These are phyloP conservation scores for Penicillium canariense DNA, from an alignment of 495 filamentous ascomycete genomes.

Conservation along the genomic window DNA sequence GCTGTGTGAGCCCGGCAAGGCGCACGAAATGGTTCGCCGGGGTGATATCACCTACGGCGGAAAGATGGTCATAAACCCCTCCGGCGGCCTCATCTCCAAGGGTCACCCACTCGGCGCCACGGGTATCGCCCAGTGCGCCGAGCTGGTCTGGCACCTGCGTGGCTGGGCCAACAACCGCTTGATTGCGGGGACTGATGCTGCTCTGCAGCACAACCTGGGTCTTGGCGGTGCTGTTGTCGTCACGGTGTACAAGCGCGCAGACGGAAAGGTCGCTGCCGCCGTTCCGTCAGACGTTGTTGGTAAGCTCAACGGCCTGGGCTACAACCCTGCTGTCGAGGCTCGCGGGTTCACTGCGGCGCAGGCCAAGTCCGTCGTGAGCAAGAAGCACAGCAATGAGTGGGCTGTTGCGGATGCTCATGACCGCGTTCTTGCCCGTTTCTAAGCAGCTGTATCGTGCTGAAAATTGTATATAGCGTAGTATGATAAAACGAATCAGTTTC, in stretches of 20 bases:
- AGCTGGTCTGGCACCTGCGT: slow-evolving; percentile 92
- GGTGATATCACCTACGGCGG: slow-evolving; percentile 94
- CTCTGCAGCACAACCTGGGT: slow-evolving; percentile 92
- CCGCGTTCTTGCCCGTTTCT: slow-evolving; percentile 67
- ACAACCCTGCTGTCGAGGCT: slow-evolving; percentile 91
- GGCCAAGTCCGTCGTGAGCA: slow-evolving; percentile 68
- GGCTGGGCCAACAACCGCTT: slow-evolving; percentile 94
- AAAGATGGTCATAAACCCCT: slow-evolving; percentile 85
- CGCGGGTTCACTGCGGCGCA: slow-evolving; percentile 79
- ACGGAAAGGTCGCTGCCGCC: slow-evolving; percentile 59
- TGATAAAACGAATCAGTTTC: slow-evolving; percentile 13
- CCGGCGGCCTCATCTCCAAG: slow-evolving; percentile 91
- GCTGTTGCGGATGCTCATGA: slow-evolving; percentile 70
- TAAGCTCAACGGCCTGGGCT: slow-evolving; percentile 66
- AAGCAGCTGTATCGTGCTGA: slow-evolving; percentile 1
- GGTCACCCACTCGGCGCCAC: slow-evolving; percentile 93
- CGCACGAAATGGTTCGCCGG: slow-evolving; percentile 84
- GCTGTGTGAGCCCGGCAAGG: slow-evolving; percentile 74
- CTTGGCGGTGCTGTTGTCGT: slow-evolving; percentile 89
- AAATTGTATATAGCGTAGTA: slow-evolving; percentile 23
- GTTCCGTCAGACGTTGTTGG: slow-evolving; percentile 59
- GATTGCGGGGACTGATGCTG: slow-evolving; percentile 62
- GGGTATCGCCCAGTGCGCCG: slow-evolving; percentile 91
- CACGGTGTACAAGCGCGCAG: slow-evolving; percentile 85
- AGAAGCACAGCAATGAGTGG: slow-evolving; percentile 63